Percentiles rank a stretch among this genome's conserved stretches.
Evolutionary conservation across 169 alveolate genomes (phyloP).

Genomic region (Haemoproteus tartakovskyi): DNA sequence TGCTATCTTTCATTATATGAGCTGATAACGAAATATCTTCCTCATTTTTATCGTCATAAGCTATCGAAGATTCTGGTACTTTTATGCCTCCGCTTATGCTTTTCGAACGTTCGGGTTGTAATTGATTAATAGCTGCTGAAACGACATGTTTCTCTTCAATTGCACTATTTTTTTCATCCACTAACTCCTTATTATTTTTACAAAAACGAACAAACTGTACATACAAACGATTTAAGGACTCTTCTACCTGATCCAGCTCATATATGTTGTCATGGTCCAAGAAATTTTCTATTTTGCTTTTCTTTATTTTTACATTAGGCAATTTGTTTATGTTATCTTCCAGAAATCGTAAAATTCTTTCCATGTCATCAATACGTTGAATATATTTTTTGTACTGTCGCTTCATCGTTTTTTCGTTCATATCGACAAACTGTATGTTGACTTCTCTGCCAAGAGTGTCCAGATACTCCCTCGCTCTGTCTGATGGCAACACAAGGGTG

Average conservation of each 20-base stretch:
- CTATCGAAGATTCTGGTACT: background rate
- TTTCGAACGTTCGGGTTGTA: conserved; percentile 46
- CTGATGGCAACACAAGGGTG: conserved; percentile 90
- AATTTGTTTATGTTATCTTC: conserved; percentile 78
- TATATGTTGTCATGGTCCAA: conserved; percentile 80
- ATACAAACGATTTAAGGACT: conserved; percentile 81
- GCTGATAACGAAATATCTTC: conserved; percentile 65
- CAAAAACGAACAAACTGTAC: conserved; percentile 87
- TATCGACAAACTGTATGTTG: conserved; percentile 86
- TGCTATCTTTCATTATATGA: conserved; percentile 64
- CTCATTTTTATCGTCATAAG: conserved; percentile 68
- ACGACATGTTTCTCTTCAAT: conserved; percentile 80
- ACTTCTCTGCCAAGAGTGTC: conserved; percentile 85
- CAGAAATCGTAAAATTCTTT: conserved; percentile 83
- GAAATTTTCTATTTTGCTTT: conserved; percentile 80
- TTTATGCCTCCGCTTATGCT: conserved; percentile 1
- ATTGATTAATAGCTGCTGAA: conserved; percentile 76
- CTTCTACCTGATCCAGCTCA: conserved; percentile 86
- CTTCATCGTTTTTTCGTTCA: conserved; percentile 83
- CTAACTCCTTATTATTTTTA: conserved; percentile 79
- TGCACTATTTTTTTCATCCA: conserved; percentile 84
- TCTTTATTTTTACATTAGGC: conserved; percentile 77
- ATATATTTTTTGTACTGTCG: conserved; percentile 88
- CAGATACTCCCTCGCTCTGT: conserved; percentile 86
- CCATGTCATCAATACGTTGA: conserved; percentile 91